Conservation (phyloP, 169 alveolate genomes). For the Plasmodium inui region DNA sequence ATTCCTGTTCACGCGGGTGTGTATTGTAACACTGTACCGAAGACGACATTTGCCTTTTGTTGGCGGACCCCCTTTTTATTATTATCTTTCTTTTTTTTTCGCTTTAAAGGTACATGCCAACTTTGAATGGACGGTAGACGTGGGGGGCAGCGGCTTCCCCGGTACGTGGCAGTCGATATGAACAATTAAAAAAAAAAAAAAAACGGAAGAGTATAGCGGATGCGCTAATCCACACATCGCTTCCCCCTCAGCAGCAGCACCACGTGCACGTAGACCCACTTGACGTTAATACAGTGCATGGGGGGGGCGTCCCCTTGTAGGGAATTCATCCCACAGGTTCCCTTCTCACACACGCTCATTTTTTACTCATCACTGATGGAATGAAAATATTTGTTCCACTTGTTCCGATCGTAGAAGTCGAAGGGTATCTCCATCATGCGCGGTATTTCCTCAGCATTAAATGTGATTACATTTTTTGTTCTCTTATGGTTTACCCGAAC, state of each 20-base stretch:
- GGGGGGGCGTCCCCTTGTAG: background rate
- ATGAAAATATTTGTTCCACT: conserved; percentile 50
- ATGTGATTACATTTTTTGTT: conserved; percentile 43
- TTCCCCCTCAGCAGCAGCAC: background rate
- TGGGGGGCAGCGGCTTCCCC: background rate
- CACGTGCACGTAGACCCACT: background rate
- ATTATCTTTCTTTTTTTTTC: background rate
- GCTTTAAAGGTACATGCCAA: background rate
- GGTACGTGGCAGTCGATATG: background rate
- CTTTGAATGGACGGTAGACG: background rate
- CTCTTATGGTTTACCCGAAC: background rate
- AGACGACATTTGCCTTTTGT: background rate
- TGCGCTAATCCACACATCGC: background rate
- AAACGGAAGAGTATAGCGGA: background rate
- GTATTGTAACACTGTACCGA: background rate
- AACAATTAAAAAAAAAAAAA: background rate
- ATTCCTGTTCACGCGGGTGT: background rate
- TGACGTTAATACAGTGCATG: background rate
- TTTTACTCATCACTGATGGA: background rate
- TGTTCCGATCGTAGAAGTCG: conserved; percentile 57
- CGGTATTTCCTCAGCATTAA: conserved; percentile 28
- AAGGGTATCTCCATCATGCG: background rate
- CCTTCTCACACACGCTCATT: background rate
- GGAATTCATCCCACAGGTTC: background rate
- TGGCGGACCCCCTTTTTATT: background rate